Conservation (phyloP, 2,329 filamentous ascomycete species). For the Tolypocladium amazonense region DNA sequence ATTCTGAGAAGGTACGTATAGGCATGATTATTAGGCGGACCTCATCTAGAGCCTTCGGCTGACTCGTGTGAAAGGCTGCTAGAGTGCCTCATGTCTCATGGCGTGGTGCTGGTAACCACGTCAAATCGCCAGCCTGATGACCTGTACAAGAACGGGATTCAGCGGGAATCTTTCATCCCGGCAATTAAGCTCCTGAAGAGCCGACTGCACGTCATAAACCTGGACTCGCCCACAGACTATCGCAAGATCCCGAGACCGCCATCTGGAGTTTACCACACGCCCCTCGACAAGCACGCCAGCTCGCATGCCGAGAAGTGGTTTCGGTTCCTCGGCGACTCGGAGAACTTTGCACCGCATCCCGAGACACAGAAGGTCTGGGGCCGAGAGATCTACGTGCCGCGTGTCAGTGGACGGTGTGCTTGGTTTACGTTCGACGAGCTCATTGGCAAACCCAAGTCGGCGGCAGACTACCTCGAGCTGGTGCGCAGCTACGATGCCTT, state of each 20-base stretch:
- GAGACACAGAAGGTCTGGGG: conserved; percentile 87
- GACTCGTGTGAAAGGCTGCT: conserved; percentile 46
- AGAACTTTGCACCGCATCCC: conserved; percentile 62
- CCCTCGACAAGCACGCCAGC: conserved; percentile 65
- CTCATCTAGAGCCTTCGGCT: not conserved
- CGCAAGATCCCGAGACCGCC: conserved; percentile 90
- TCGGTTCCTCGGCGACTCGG: conserved; percentile 77
- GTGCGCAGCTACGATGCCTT: conserved; percentile 86
- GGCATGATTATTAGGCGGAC: not conserved
- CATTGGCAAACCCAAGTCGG: conserved; percentile 78
- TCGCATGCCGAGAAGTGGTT: conserved; percentile 94
- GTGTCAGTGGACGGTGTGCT: conserved; percentile 77
- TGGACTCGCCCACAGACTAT: conserved; percentile 93
- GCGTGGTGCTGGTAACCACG: conserved; percentile 92
- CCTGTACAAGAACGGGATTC: conserved; percentile 95
- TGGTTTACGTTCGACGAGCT: conserved; percentile 91
- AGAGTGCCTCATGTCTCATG: conserved; percentile 87
- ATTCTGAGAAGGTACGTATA: conserved; percentile 63
- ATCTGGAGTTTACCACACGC: conserved; percentile 87
- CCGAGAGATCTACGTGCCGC: conserved; percentile 75
- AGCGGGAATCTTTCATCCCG: conserved; percentile 88
- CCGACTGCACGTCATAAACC: conserved; percentile 78
- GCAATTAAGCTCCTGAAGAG: conserved; percentile 87
- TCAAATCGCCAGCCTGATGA: conserved; percentile 95
- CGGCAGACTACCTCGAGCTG: conserved; percentile 90